Evolutionary conservation across 2,329 filamentous ascomycete species (phyloP).

Genomic region (Sporothrix brunneoviolacea): DNA sequence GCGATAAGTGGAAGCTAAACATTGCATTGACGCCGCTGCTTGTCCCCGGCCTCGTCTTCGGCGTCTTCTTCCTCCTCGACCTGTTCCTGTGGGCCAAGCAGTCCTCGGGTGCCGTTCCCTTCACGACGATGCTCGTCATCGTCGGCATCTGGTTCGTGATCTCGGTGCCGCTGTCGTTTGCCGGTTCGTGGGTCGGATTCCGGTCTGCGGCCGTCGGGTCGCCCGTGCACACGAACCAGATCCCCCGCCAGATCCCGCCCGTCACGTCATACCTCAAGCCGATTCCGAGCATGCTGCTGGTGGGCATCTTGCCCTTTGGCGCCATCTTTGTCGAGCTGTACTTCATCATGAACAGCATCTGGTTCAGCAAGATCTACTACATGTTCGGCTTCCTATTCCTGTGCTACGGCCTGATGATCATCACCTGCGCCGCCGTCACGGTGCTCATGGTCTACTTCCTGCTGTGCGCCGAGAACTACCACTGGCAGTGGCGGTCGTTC

Average conservation of each 20-base stretch:
- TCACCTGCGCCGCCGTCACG: conserved; percentile 87
- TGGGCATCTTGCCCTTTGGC: conserved; percentile 87
- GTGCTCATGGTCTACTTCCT: conserved; percentile 94
- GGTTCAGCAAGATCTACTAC: conserved; percentile 99
- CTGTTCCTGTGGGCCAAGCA: conserved; percentile 92
- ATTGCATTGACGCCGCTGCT: conserved; percentile 81
- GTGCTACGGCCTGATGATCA: conserved; percentile 95
- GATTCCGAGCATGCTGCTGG: conserved; percentile 83
- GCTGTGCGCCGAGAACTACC: conserved; percentile 92
- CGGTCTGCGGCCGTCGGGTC: conserved; percentile 63
- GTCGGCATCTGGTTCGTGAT: conserved; percentile 96
- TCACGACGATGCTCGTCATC: conserved; percentile 93
- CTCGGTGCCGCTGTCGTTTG: conserved; percentile 82
- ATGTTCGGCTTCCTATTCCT: conserved; percentile 99
- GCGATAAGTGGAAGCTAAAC: conserved; percentile 90
- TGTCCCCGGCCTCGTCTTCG: conserved; percentile 80
- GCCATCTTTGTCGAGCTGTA: conserved; percentile 98
- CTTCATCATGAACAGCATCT: conserved; percentile 99
- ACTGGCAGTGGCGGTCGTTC: conserved; percentile 98
- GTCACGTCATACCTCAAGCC: conserved; percentile 71
- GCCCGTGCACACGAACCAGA: conserved; percentile 93
- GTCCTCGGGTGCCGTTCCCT: conserved; percentile 89
- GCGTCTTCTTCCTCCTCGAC: conserved; percentile 86
- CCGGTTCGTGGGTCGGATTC: conserved; percentile 91
- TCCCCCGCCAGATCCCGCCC: conserved; percentile 90